Evolutionary conservation across 129 eudicot genomes (phyloP).

Genomic region (Oenanthe sinensis): DNA sequence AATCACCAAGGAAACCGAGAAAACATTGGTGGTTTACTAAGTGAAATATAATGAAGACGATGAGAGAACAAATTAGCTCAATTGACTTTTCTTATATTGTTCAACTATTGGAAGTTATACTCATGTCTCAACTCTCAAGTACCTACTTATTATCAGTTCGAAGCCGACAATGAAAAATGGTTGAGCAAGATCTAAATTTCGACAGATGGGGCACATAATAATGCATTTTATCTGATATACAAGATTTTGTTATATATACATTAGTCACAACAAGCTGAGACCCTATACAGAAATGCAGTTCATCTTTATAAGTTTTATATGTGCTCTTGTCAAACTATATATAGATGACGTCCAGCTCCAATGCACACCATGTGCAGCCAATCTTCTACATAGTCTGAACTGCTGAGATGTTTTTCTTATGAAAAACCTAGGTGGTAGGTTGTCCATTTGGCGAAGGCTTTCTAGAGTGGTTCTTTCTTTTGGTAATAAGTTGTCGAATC

Average conservation of each 20-base stretch:
- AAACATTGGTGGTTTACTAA: too few relatives aligned
- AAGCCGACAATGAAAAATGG: too few relatives aligned
- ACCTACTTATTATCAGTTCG: too few relatives aligned
- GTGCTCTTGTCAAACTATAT: not conserved
- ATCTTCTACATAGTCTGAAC: not conserved
- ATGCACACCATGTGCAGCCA: not conserved
- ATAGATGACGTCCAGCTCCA: not conserved
- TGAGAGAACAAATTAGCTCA: too few relatives aligned
- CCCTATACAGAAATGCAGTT: not conserved
- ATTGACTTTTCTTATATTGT: too few relatives aligned
- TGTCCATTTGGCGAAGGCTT: conserved; percentile 58
- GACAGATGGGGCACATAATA: not conserved
- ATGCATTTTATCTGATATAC: not conserved
- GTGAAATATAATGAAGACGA: too few relatives aligned
- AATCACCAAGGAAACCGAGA: too few relatives aligned
- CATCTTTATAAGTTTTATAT: not conserved
- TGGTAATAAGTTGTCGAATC: conserved; percentile 40
- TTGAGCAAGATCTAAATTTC: not conserved
- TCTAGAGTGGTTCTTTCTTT: conserved; percentile 26
- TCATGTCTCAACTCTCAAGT: too few relatives aligned
- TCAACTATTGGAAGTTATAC: too few relatives aligned
- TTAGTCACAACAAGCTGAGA: not conserved
- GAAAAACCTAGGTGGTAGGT: conserved; percentile 26
- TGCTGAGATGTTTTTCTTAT: conserved; percentile 17
- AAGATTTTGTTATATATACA: conserved; percentile 1